Conservation (phyloP, 2,329 filamentous ascomycete genomes). For the Xylaria digitata region DNA sequence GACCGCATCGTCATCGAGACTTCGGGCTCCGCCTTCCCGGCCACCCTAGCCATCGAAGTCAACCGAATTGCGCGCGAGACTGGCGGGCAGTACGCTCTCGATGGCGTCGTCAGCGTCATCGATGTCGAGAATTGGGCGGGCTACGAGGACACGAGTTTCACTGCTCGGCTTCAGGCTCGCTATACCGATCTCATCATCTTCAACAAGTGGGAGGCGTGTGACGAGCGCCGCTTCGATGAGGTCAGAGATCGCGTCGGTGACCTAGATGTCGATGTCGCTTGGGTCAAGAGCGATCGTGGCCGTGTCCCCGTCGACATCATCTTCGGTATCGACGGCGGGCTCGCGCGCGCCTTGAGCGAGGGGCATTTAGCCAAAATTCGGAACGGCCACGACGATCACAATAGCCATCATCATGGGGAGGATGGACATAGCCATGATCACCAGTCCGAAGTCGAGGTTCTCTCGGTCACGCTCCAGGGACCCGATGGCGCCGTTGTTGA, state of each 20-base stretch:
- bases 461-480: conserved; percentile 78
- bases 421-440: conserved; percentile 58
- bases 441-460: conserved; percentile 92
- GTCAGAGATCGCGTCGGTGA: conserved; percentile 83
- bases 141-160: conserved; percentile 91
- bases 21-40: conserved; percentile 85
- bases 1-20: conserved; percentile 96
- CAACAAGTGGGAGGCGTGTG: conserved; percentile 89
- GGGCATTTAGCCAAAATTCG: conserved; percentile 49
- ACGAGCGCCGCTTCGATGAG: conserved; percentile 79
- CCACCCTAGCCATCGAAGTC: conserved; percentile 90
- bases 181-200: conserved; percentile 93
- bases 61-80: conserved; percentile 81
- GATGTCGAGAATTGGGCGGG: conserved; percentile 96
- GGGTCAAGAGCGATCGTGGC: conserved; percentile 86
- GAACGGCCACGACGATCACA: conserved; percentile 47
- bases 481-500: conserved; percentile 58
- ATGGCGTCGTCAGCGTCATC: conserved; percentile 89
- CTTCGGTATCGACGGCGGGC: conserved; percentile 86
- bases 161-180: conserved; percentile 85
- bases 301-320: conserved; percentile 81
- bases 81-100: conserved; percentile 75
- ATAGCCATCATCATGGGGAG: neutral
- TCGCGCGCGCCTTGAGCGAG: conserved; percentile 69
- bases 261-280: conserved; percentile 81